Evolutionary conservation across 306 rosid genomes (phyloP).

Genomic region (Cyamopsis tetragonoloba): DNA sequence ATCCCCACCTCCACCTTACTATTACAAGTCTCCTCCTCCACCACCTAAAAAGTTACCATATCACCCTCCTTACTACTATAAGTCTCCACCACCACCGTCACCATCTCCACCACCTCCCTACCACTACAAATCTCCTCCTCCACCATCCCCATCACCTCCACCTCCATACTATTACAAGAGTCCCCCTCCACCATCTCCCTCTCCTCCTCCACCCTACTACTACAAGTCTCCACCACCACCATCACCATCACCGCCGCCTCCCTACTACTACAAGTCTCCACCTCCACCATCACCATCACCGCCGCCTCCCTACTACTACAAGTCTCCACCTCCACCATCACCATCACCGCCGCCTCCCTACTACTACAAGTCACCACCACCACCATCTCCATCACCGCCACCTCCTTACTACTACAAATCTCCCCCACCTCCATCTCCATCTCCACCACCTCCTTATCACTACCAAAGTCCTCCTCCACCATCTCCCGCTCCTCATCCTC

Average conservation of each 20-base stretch:
- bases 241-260: slow-evolving; percentile 4
- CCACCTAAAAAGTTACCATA: slow-evolving; percentile 39
- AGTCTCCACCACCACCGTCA: neutral
- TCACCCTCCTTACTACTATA: slow-evolving; percentile 15
- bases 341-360: slow-evolving; percentile 29
- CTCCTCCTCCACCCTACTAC: slow-evolving; percentile 24
- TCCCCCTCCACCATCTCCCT: slow-evolving; percentile 20
- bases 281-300: slow-evolving; percentile 38
- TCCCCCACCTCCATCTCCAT: slow-evolving; percentile 40
- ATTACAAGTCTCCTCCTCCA: slow-evolving; percentile 35
- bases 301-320: slow-evolving; percentile 32
- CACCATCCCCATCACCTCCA: neutral
- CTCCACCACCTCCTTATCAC: slow-evolving; percentile 42
- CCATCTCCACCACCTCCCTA: slow-evolving; percentile 1
- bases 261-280: slow-evolving; percentile 19
- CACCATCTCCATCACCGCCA: slow-evolving; percentile 31
- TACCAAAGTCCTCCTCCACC: slow-evolving; percentile 57
- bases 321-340: slow-evolving; percentile 37
- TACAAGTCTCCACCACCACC: slow-evolving; percentile 24
- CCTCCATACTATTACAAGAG: slow-evolving; percentile 15
- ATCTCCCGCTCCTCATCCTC: slow-evolving; percentile 32
- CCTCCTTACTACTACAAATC: slow-evolving; percentile 44
- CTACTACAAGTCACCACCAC: slow-evolving; percentile 40
- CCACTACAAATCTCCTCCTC: slow-evolving; percentile 24
- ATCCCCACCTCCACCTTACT: slow-evolving; percentile 10